Evolutionary conservation across 768 basidiomycete species (phyloP), one percentile per base, ranked within the genome.

Genomic region (Lepiota brunneoincarnata): DNA sequence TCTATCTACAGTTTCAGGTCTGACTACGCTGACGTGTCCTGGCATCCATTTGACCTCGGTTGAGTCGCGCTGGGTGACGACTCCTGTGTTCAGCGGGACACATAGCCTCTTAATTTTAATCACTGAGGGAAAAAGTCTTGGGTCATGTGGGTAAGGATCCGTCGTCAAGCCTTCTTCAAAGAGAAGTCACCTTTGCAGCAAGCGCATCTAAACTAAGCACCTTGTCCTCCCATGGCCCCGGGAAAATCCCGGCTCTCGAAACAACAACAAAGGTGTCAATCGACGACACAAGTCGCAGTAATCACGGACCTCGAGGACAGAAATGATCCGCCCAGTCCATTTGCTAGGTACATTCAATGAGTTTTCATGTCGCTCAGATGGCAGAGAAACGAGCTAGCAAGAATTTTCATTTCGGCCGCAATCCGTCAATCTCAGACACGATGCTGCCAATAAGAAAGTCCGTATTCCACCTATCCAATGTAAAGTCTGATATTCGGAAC

Each of bases 381-480:
- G 11, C 4, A 21, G 14, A 39, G n/a, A 24, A 39, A 21, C 36
- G 6, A 40, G 24, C 36, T 39, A 38, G 21, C 17, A 12, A 38
- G 7, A 38, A 40, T 1, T 49, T 42, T 14, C 2, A 17, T 44
- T 17, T 7, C 7, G 26, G 28, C 28, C 4, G 26, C 31, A 31
- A 4, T 31, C 31, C 31, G 41, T 51, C 31, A 37, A 31, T 51
- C 35, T 23, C 2, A 11, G 35, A 43, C 28, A 11, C 11, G 15
- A 38, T 38, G 38, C 31, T 51, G 20, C 52, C 44, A 54, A 47
- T 54, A 39, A 21, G 14, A 20, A 7, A 14, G 24, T 14, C 24
- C 21, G 37, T 28, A 54, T 54, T 54, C 23, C 44, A 18, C 10
- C 11, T 26, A 39, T 35, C 52, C 52, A 54, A 54, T 54, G 26